These are phyloP conservation scores for Calonectria naviculata DNA, from an alignment of 2,329 filamentous ascomycete genomes.

Conservation along the genomic window DNA sequence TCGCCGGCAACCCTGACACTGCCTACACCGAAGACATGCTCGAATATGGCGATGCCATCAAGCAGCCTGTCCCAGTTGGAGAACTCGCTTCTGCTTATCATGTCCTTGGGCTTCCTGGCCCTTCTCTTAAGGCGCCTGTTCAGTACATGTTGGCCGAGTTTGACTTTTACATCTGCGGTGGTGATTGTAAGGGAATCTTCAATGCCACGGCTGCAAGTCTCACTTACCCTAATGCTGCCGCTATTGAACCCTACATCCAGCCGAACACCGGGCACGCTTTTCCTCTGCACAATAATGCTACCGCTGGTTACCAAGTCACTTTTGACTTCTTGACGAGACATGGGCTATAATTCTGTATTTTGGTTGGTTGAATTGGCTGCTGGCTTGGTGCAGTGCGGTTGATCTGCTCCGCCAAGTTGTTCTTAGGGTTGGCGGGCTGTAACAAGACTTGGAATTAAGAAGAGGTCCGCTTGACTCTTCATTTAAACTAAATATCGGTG, in stretches of 20 bases:
- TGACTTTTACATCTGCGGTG: constrained; percentile 47
- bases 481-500: neutral
- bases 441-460: neutral
- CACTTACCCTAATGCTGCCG: constrained; percentile 43
- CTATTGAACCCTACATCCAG: constrained; percentile 39
- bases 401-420: neutral
- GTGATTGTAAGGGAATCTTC: constrained; percentile 46
- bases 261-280: constrained; percentile 50
- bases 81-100: constrained; percentile 37
- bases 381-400: neutral
- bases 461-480: neutral
- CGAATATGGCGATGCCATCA: constrained; percentile 42
- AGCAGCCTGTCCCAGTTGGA: constrained; percentile 46
- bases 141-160: constrained; percentile 45
- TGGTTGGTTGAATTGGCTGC: neutral
- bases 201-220: constrained; percentile 14
- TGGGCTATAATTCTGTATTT: neutral
- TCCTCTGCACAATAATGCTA: constrained; percentile 49
- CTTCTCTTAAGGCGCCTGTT: neutral
- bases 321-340: constrained; percentile 28
- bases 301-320: constrained; percentile 41
- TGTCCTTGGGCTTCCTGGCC: neutral
- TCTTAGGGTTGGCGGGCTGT: neutral
- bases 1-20: constrained; percentile 34
- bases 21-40: constrained; percentile 34